phyloP scores from a whole-genome alignment of 768 basidiomycete genomes.

The Baorangia bicolor region DNA sequence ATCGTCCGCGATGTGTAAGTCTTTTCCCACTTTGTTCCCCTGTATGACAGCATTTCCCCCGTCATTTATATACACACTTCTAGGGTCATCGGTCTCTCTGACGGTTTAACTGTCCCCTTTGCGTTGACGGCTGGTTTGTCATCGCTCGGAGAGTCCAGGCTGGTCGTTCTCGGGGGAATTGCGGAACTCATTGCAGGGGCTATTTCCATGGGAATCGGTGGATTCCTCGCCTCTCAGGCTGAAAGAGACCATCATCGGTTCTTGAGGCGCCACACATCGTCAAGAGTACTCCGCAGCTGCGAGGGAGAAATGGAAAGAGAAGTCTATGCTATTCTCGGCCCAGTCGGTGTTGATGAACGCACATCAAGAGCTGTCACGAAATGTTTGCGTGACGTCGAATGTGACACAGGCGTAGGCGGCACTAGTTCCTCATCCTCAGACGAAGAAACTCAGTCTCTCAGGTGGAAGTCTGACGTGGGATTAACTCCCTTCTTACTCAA shows the following conservation, averaged over 20 bases:
- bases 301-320: conserved; percentile 96
- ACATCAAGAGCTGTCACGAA: conserved; percentile 78
- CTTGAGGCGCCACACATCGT: conserved; percentile 67
- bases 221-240: conserved; percentile 95
- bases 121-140: conserved; percentile 88
- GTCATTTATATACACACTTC: conserved; percentile 4
- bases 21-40: not conserved
- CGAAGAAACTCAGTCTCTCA: conserved; percentile 55
- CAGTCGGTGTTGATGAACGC: conserved; percentile 84
- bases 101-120: conserved; percentile 90
- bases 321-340: conserved; percentile 82
- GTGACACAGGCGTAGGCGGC: conserved; percentile 31
- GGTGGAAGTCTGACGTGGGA: conserved; percentile 78
- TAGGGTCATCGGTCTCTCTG: conserved; percentile 87
- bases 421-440: conserved; percentile 33
- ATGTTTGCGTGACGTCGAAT: conserved; percentile 67
- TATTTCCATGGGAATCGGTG: conserved; percentile 98
- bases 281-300: conserved; percentile 86
- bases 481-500: conserved; percentile 92
- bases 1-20: conserved; percentile 83
- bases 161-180: conserved; percentile 93
- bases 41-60: not conserved
- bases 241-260: conserved; percentile 95
- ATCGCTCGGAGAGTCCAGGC: conserved; percentile 80
- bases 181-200: conserved; percentile 97